These are phyloP conservation scores for Lathyrus tuberosus DNA, from an alignment of 306 rosid species.

Conservation along the genomic window DNA sequence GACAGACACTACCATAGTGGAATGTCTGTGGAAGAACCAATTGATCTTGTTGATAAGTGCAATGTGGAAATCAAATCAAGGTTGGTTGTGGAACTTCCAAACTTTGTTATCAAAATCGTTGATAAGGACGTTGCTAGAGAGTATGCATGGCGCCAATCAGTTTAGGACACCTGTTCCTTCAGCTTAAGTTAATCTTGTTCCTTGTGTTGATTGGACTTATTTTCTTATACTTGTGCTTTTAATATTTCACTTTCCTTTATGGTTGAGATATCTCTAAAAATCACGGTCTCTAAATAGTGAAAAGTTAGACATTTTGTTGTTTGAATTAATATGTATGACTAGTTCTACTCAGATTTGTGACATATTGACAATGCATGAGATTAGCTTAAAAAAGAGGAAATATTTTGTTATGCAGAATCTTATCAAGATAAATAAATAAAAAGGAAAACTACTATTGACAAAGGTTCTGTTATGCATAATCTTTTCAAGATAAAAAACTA, in stretches of 20 bases:
- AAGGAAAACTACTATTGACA: no score
- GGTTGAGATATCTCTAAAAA: conserved; percentile 25
- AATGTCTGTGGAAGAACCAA: conserved; percentile 82
- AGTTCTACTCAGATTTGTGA: conserved; percentile 5
- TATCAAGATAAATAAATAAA: no score
- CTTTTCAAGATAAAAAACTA: no score
- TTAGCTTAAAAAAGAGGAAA: conserved; percentile 5
- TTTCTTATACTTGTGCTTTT: conserved; percentile 1
- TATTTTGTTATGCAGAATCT: no score
- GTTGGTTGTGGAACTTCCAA: conserved; percentile 89
- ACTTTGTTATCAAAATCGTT: conserved; percentile 91
- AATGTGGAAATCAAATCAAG: conserved; percentile 74
- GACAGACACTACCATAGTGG: conserved; percentile 74
- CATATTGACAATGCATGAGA: conserved; percentile 11
- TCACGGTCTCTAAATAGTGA: conserved; percentile 34
- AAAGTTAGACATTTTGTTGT: conserved; percentile 7
- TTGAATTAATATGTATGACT: conserved; percentile 30
- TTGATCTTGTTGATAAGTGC: conserved; percentile 80
- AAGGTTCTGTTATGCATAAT: no score
- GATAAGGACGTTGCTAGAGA: conserved; percentile 92
- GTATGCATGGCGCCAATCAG: conserved; percentile 83
- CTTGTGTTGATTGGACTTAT: conserved; percentile 19
- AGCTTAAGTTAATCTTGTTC: conserved; percentile 49
- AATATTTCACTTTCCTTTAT: conserved; percentile 2
- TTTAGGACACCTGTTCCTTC: conserved; percentile 49